Evolutionary conservation across 495 filamentous ascomycete genomes (phyloP), one percentile per base, ranked within the genome.

Genomic region (Opeltia flavorubescens): DNA sequence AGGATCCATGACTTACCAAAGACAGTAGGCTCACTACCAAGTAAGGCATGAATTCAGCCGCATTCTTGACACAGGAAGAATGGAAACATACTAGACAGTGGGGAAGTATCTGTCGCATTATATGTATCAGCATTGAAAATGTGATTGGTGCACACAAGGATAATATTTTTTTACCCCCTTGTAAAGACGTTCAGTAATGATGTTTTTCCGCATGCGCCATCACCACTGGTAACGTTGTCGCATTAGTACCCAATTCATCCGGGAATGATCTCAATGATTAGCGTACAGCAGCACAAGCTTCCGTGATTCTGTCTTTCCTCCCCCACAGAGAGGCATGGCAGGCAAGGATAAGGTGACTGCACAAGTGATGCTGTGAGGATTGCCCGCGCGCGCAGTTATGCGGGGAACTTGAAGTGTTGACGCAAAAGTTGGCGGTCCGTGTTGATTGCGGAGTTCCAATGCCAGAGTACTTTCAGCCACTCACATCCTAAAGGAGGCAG

Each of bases 141-240:
- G n/a, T n/a, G n/a, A n/a, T n/a, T n/a, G n/a, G n/a, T n/a, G n/a
- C 5, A 4, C 17, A 21, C 20, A 27, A n/a, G 13, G 40, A 27
- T 11, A 33, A 28, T 31, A 31, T 31, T 31, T 13, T 31, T 75
- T 54, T 68, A 93, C 84, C 91, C 91, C 83, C 91, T 81, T 45
- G 91, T 98, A 66, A 98, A 98, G 53, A 98, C 91, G 64, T 98
- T 98, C 64, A 98, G 65, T 51, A 95, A 70, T 38, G 89, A 95
- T 44, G 91, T 98, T 71, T 98, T 98, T 58, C 91, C 91, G 63
- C 86, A 95, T 52, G 91, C 91, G 71, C 91, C 91, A 65, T 98
- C 91, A 55, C 91, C 91, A 62, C 86, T 93, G 56, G 27, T 8
- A 18, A 6, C 30, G 0, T 27, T 11, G 49, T 46, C 26, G 31